phyloP scores from a whole-genome alignment of 805 yeast genomes.

The Wickerhamomyces xylosicus region DNA sequence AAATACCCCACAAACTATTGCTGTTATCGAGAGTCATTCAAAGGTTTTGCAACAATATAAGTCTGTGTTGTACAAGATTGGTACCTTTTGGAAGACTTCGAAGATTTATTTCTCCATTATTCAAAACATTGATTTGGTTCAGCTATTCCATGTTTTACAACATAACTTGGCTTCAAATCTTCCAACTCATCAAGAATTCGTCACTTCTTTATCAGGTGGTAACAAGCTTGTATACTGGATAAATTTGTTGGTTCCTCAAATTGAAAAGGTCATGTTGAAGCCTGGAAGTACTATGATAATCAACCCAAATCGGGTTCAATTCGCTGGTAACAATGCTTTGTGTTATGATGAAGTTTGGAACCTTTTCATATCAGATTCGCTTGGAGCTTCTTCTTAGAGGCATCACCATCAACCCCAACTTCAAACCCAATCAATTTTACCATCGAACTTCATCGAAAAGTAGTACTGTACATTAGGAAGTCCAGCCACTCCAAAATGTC shows the following conservation, averaged over 20 bases:
- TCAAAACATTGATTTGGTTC: not conserved
- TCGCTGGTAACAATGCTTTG: not conserved
- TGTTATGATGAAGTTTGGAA: not conserved
- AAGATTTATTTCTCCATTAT: too few relatives aligned
- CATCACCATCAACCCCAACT: too few relatives aligned
- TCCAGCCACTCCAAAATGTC: too few relatives aligned
- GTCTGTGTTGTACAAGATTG: not conserved
- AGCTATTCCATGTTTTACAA: not conserved
- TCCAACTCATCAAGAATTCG: not conserved
- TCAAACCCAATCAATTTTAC: too few relatives aligned
- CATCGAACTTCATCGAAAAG: too few relatives aligned
- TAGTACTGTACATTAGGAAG: too few relatives aligned
- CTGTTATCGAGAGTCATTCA: not conserved
- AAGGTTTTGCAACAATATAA: too few relatives aligned
- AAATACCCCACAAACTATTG: not conserved
- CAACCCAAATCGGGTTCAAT: not conserved
- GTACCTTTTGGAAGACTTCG: not conserved
- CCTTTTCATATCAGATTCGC: not conserved
- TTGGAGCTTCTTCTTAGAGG: too few relatives aligned
- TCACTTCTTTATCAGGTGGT: not conserved
- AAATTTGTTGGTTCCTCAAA: not conserved
- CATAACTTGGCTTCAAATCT: not conserved
- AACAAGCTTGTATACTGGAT: not conserved
- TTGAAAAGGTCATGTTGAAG: not conserved
- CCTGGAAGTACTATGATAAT: not conserved